These are phyloP conservation scores for Pyropia haitanensis DNA, from an alignment of 23 red algal species.

Conservation along the genomic window DNA sequence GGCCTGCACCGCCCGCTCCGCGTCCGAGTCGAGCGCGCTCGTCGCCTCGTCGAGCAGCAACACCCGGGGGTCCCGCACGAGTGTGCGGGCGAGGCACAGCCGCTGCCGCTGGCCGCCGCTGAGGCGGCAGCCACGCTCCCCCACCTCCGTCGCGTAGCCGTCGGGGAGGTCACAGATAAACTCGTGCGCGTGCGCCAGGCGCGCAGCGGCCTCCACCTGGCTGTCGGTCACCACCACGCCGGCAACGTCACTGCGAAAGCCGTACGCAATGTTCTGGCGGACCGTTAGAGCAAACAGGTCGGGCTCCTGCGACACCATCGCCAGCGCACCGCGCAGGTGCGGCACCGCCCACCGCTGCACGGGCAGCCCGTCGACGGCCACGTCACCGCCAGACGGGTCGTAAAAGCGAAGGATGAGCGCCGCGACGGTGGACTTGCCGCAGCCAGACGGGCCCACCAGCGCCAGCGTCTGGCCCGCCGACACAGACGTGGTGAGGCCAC, in stretches of 20 bases:
- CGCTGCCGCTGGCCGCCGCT: slow-evolving; percentile 88
- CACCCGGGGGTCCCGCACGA: slow-evolving; percentile 50
- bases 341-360: slow-evolving; percentile 20
- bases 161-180: slow-evolving; percentile 63
- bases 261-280: slow-evolving; percentile 75
- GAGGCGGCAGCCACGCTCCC: slow-evolving; percentile 61
- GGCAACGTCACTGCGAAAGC: slow-evolving; percentile 37
- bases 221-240: slow-evolving; percentile 32
- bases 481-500: slow-evolving; percentile 46
- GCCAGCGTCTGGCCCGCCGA: slow-evolving; percentile 64
- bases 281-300: slow-evolving; percentile 70
- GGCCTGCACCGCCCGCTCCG: slow-evolving; percentile 72
- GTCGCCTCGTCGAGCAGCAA: slow-evolving; percentile 87
- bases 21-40: slow-evolving; percentile 75
- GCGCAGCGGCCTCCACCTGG: slow-evolving; percentile 56
- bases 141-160: slow-evolving; percentile 72
- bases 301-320: slow-evolving; percentile 80
- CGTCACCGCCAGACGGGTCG: slow-evolving; percentile 27
- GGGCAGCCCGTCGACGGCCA: slow-evolving; percentile 47
- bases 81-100: slow-evolving; percentile 68
- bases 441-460: slow-evolving; percentile 78
- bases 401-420: slow-evolving; percentile 73
- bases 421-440: slow-evolving; percentile 79
- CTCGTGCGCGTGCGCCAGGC: slow-evolving; percentile 65
- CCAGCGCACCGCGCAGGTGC: slow-evolving; percentile 55